Evolutionary conservation across 2,329 filamentous ascomycete genomes (phyloP), one percentile per base, ranked within the genome.

Genomic region (Grosmannia huntii): DNA sequence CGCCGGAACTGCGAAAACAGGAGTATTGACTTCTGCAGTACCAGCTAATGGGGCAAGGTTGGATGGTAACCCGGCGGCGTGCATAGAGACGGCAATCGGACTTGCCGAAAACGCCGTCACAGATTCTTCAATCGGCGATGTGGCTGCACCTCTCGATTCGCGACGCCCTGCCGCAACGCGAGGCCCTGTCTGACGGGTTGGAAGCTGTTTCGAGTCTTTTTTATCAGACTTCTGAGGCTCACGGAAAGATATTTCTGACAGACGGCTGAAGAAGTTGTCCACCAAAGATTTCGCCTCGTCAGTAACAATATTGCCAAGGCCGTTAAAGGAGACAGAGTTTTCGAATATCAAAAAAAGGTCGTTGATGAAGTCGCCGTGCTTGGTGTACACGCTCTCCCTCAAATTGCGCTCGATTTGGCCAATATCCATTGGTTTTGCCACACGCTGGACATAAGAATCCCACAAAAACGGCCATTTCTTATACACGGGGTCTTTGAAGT

Each of bases 311-410:
- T 97, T 91, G 5, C 81, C 74, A 0, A 80, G 74, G 16, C 92
- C 91, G 68, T 99, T 99, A 79, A 96, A 99, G 0, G 76, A 73
- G 44, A 86, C 69, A 0, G 87, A 84, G 69, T 99, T 99, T 60
- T 84, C 75, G 62, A 92, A 82, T 69, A 99, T 86, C 57, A 90
- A 77, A 36, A 84, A 75, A 56, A 96, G 79, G 65, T 96, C 90
- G 52, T 77, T 75, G 64, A 85, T 83, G 67, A 96, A 86, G 5
- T 83, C 83, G 55, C 85, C 82, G n/a, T 90, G 78, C 6, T 80
- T 83, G 10, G 71, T 66, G 69, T 96, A 97, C 53, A 63, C 72
- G 56, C 81, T 79, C 33, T 82, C 78, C 66, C 89, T 89, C 41
- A 97, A 71, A 63, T 88, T 91, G 56, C 79, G 77, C 67, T 97